phyloP scores from a whole-genome alignment of 306 rosid genomes.

The Vigna mungo region DNA sequence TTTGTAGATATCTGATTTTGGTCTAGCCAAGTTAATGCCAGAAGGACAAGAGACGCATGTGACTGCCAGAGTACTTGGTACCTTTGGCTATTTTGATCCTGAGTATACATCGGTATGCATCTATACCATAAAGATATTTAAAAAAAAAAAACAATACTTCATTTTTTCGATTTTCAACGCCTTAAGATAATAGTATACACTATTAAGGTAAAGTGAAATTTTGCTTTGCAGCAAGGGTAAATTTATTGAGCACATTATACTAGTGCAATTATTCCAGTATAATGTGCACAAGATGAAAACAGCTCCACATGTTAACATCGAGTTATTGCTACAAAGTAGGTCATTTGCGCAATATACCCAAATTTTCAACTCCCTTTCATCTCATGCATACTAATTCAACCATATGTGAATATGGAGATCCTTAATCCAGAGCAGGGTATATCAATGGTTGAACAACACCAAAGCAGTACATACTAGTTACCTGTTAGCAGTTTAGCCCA shows the following conservation, averaged over 20 bases:
- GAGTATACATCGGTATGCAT: slow-evolving; percentile 89
- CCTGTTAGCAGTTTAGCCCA: slow-evolving; percentile 9
- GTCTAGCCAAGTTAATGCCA: slow-evolving; percentile 96
- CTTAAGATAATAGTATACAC: slow-evolving; percentile 14
- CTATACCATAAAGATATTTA: not conserved
- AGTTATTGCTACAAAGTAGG: slow-evolving; percentile 32
- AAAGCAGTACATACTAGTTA: slow-evolving; percentile 22
- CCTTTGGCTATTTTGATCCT: slow-evolving; percentile 95
- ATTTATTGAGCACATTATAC: not conserved
- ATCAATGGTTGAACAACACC: slow-evolving; percentile 29
- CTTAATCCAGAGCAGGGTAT: not conserved
- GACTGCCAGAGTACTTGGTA: slow-evolving; percentile 90
- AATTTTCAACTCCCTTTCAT: slow-evolving; percentile 1
- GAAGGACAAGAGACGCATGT: slow-evolving; percentile 82
- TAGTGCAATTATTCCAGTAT: slow-evolving; percentile 8
- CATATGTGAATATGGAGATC: slow-evolving; percentile 12
- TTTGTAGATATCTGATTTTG: slow-evolving; percentile 89
- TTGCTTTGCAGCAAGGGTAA: not conserved
- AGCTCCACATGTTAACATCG: slow-evolving; percentile 34
- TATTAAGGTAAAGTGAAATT: slow-evolving; percentile 14
- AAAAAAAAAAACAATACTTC: not conserved
- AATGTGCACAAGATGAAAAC: slow-evolving; percentile 26
- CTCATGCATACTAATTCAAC: slow-evolving; percentile 18
- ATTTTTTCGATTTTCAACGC: slow-evolving; percentile 15
- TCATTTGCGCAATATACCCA: slow-evolving; percentile 18